These are phyloP conservation scores for Colletotrichum abscissum DNA, from an alignment of 2,329 filamentous ascomycete genomes.

Conservation along the genomic window DNA sequence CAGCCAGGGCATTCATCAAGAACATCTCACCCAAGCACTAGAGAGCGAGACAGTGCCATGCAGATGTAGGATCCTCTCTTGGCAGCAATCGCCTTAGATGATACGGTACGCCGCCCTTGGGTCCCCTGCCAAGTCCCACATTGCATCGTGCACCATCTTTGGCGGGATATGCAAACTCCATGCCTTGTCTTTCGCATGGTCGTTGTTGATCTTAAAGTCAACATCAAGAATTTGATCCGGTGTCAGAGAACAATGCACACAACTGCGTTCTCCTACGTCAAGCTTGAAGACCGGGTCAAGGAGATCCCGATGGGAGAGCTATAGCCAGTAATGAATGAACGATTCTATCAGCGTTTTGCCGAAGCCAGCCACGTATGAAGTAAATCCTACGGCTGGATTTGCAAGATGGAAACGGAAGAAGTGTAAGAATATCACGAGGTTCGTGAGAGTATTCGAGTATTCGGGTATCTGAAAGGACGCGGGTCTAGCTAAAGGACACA, in stretches of 20 bases:
- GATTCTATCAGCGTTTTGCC: not conserved
- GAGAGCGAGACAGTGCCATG: not conserved
- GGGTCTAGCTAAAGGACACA: not conserved
- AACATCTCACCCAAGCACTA: not conserved
- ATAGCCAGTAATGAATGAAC: not conserved
- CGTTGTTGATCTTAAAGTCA: not conserved
- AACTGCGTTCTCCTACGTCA: not conserved
- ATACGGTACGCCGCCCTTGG: not conserved
- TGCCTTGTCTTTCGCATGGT: not conserved
- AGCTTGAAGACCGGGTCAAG: too few relatives aligned
- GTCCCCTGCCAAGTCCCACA: not conserved
- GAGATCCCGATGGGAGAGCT: not conserved
- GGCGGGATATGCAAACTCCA: not conserved
- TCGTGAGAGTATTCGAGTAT: not conserved
- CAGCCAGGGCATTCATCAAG: not conserved
- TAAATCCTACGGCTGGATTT: not conserved
- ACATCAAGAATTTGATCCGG: not conserved
- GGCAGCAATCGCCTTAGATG: slow-evolving; percentile 11
- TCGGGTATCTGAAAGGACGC: not conserved
- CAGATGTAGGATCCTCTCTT: slow-evolving; percentile 5
- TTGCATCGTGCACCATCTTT: not conserved
- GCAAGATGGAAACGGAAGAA: not conserved
- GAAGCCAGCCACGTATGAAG: not conserved
- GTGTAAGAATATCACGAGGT: not conserved
- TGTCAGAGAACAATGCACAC: not conserved